These are phyloP conservation scores for Melastoma candidum DNA, from an alignment of 441 rosid genomes.

Conservation along the genomic window DNA sequence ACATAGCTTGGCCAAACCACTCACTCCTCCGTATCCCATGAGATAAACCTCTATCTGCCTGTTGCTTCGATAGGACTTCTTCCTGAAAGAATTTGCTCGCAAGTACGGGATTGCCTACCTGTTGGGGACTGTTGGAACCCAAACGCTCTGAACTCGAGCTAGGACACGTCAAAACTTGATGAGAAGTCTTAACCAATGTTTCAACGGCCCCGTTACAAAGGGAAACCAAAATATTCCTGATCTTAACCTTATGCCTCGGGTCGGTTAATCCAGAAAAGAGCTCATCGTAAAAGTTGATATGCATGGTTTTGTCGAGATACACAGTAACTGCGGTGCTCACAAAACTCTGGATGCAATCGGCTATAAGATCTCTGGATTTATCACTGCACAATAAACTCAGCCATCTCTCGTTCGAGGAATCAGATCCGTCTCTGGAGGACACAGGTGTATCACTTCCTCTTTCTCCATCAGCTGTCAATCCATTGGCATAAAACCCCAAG, in stretches of 20 bases:
- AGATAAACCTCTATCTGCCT: slow-evolving; percentile 18
- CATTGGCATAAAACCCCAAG: slow-evolving; percentile 49
- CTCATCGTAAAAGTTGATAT: slow-evolving; percentile 68
- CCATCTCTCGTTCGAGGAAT: slow-evolving; percentile 39
- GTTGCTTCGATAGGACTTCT: slow-evolving; percentile 12
- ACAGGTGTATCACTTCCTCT: slow-evolving; percentile 11
- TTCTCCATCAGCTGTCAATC: slow-evolving; percentile 6
- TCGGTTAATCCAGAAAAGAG: slow-evolving; percentile 73
- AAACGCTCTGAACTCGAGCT: slow-evolving; percentile 18
- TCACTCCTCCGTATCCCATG: slow-evolving; percentile 29
- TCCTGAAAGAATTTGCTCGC: slow-evolving; percentile 14
- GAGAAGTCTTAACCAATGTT: slow-evolving; percentile 69
- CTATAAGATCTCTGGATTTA: slow-evolving; percentile 53
- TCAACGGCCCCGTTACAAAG: slow-evolving; percentile 66
- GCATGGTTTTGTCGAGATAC: slow-evolving; percentile 77
- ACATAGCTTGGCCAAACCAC: slow-evolving; percentile 47
- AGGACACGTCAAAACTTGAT: slow-evolving; percentile 47
- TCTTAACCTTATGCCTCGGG: slow-evolving; percentile 55
- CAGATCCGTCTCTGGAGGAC: slow-evolving; percentile 4
- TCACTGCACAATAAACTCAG: slow-evolving; percentile 38
- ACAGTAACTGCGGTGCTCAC: slow-evolving; percentile 69
- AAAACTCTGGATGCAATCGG: slow-evolving; percentile 70
- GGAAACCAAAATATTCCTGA: slow-evolving; percentile 61
- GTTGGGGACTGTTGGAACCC: slow-evolving; percentile 23
- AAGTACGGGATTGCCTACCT: slow-evolving; percentile 13